Evolutionary conservation across 768 basidiomycete genomes (phyloP).

Genomic region (Rhodotorula graminis): DNA sequence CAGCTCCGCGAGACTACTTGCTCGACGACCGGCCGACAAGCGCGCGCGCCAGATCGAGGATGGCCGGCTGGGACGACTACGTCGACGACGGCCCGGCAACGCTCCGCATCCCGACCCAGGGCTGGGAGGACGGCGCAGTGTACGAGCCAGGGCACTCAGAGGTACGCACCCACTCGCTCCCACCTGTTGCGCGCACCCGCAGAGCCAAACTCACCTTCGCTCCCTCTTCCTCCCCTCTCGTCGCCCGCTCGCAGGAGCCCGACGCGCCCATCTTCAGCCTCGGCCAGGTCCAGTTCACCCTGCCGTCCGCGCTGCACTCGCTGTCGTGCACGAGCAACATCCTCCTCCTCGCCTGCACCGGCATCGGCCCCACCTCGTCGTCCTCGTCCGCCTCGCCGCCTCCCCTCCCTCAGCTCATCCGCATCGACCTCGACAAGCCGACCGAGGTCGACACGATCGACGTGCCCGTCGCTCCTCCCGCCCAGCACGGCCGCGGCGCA

Average conservation of each 20-base stretch:
- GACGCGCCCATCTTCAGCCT: conserved; percentile 33
- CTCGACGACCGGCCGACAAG: not conserved
- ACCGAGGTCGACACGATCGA: conserved; percentile 70
- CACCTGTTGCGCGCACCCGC: too few relatives aligned
- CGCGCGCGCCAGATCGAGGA: not conserved
- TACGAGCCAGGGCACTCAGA: conserved; percentile 17
- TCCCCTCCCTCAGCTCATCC: conserved; percentile 56
- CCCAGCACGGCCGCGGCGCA: conserved; percentile 8
- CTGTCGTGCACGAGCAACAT: conserved; percentile 35
- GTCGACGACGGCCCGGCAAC: conserved; percentile 3
- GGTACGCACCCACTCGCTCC: not conserved
- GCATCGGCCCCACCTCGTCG: conserved; percentile 5
- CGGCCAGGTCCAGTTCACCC: conserved; percentile 35
- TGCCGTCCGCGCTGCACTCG: conserved; percentile 18
- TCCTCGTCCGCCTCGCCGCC: conserved; percentile 71
- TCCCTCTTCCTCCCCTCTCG: not conserved
- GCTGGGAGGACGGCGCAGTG: conserved; percentile 26
- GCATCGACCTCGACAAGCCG: conserved; percentile 82
- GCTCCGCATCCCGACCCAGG: conserved; percentile 3
- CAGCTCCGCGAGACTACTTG: not conserved
- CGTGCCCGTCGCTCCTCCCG: conserved; percentile 62
- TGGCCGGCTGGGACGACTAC: conserved; percentile 17
- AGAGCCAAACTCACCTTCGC: not conserved
- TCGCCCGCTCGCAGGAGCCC: conserved; percentile 3
- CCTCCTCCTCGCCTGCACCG: conserved; percentile 28